These are phyloP conservation scores for Talaromyces piceae DNA, from an alignment of 2,329 filamentous ascomycete species.

Conservation along the genomic window DNA sequence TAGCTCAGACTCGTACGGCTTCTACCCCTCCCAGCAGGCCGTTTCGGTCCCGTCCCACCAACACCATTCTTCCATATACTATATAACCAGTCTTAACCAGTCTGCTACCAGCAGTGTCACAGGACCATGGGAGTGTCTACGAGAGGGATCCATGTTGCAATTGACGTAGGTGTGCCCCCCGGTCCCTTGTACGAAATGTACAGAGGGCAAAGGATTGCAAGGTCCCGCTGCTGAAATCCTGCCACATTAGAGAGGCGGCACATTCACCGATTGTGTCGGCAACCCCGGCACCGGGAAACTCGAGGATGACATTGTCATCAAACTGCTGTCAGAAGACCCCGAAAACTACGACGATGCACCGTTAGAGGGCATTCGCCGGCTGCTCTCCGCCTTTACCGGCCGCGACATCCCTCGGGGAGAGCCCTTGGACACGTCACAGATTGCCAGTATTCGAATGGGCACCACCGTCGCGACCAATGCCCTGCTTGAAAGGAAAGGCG, in stretches of 20 bases:
- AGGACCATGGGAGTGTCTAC: conserved; percentile 2
- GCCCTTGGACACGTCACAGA: conserved; percentile 70
- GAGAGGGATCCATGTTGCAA: conserved; percentile 13
- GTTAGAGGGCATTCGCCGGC: conserved; percentile 79
- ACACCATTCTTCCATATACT: neutral
- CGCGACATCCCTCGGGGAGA: conserved; percentile 72
- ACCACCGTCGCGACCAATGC: conserved; percentile 94
- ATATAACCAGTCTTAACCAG: neutral
- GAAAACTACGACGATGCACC: conserved; percentile 86
- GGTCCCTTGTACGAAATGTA: too few relatives aligned
- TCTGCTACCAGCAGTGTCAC: neutral
- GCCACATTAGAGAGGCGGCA: conserved; percentile 13
- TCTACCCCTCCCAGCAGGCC: neutral
- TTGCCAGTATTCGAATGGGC: conserved; percentile 91
- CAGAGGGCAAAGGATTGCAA: too few relatives aligned
- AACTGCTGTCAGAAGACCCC: conserved; percentile 83
- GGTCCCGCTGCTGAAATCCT: conserved; percentile 4
- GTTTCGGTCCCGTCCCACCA: neutral
- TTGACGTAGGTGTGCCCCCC: conserved; percentile 9
- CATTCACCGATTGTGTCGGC: conserved; percentile 14
- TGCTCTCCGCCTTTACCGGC: conserved; percentile 69
- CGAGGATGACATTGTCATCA: conserved; percentile 72
- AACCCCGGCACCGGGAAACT: conserved; percentile 56
- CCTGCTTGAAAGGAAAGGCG: conserved; percentile 80
- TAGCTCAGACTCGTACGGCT: neutral